phyloP scores from a whole-genome alignment of 2,329 filamentous ascomycete genomes.

The Aspergillus sojae region DNA sequence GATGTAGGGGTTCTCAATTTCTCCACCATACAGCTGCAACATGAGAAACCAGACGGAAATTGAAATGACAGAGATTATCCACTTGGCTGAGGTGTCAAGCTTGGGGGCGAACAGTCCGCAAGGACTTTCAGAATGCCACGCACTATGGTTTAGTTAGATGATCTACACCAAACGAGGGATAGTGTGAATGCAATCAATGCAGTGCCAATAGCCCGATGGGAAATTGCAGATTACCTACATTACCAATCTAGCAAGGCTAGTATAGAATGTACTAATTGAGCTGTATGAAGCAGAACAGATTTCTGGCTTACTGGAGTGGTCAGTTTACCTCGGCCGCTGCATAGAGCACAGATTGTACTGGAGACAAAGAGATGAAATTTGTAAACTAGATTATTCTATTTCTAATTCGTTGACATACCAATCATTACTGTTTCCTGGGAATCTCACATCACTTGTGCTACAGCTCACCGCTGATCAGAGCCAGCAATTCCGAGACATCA shows the following conservation, averaged over 20 bases:
- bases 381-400: not conserved
- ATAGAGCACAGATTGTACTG: not conserved
- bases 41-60: not conserved
- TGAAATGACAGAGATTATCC: not conserved
- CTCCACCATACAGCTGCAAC: not conserved
- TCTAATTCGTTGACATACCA: not conserved
- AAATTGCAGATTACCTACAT: too few relatives aligned
- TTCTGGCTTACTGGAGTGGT: not conserved
- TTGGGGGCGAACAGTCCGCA: not conserved
- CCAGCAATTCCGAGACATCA: not conserved
- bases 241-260: too few relatives aligned
- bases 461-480: not conserved
- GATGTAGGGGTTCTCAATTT: too few relatives aligned
- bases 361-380: not conserved
- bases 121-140: too few relatives aligned
- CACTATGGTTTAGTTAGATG: not conserved
- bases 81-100: not conserved
- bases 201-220: too few relatives aligned
- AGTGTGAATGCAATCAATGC: too few relatives aligned
- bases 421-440: not conserved
- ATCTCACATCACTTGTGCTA: not conserved
- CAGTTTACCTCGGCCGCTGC: not conserved
- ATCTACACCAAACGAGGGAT: not conserved
- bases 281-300: not conserved
- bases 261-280: not conserved